Evolutionary conservation across 2,329 filamentous ascomycete genomes (phyloP).

Genomic region (Sporothrix protearum): DNA sequence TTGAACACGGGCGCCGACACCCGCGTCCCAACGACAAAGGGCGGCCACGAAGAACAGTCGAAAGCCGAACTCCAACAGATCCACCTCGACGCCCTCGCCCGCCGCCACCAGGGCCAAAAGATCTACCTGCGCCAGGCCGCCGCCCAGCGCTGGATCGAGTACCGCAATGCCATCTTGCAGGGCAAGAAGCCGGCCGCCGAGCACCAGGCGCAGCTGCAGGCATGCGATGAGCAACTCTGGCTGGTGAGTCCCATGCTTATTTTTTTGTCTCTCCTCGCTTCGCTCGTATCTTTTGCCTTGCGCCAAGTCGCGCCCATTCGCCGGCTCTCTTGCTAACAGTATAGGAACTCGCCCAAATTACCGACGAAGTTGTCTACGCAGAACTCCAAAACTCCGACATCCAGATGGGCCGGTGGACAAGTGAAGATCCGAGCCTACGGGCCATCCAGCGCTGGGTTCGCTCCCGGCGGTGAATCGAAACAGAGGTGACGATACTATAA

Average conservation of each 20-base stretch:
- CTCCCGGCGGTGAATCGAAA: slow-evolving; percentile 35
- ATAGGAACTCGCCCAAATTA: slow-evolving; percentile 55
- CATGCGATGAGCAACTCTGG: slow-evolving; percentile 56
- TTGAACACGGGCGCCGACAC: slow-evolving; percentile 62
- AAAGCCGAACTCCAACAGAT: slow-evolving; percentile 62
- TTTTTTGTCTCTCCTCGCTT: no score
- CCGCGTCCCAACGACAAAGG: slow-evolving; percentile 50
- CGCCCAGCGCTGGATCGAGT: slow-evolving; percentile 57
- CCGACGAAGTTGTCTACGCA: slow-evolving; percentile 56
- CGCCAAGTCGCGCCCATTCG: not conserved
- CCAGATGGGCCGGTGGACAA: slow-evolving; percentile 57
- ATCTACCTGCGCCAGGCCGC: slow-evolving; percentile 60
- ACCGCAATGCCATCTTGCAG: slow-evolving; percentile 51
- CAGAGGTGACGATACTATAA: no score
- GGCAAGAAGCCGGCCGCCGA: slow-evolving; percentile 47
- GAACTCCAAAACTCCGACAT: slow-evolving; percentile 54
- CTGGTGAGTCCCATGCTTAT: slow-evolving; percentile 46
- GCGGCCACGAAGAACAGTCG: slow-evolving; percentile 56
- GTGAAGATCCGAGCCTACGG: slow-evolving; percentile 58
- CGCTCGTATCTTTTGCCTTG: slow-evolving; percentile 19
- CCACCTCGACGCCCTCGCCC: slow-evolving; percentile 56
- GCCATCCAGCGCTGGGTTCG: slow-evolving; percentile 58
- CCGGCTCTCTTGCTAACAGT: not conserved
- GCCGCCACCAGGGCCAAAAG: slow-evolving; percentile 62
- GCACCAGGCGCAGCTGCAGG: slow-evolving; percentile 48